Percentiles rank a stretch among this genome's conserved stretches.
Evolutionary conservation across 2,329 filamentous ascomycete species (phyloP).

Genomic region (Ascochyta fabae): DNA sequence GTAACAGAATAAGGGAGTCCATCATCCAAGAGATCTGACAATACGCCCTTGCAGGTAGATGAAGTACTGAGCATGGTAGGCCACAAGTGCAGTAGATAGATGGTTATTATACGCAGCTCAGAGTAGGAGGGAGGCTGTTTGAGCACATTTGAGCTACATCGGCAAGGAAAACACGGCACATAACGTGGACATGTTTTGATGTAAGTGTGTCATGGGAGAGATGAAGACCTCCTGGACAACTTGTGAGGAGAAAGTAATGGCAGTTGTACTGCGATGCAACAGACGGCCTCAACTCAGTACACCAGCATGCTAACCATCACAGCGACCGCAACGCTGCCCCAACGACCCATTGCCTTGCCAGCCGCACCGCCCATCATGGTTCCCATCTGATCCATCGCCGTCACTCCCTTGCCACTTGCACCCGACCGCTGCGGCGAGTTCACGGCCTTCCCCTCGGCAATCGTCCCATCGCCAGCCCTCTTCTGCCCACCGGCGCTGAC

Average conservation of each 20-base stretch:
- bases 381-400: neutral
- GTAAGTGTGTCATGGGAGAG: neutral
- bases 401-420: neutral
- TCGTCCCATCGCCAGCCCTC: constrained; percentile 32
- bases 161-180: neutral
- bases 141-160: constrained; percentile 11
- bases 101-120: neutral
- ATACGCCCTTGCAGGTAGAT: neutral
- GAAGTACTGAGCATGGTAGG: neutral
- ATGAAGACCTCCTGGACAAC: neutral
- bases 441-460: constrained; percentile 9
- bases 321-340: neutral
- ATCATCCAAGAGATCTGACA: neutral
- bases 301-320: constrained; percentile 2
- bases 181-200: neutral
- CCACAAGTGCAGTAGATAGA: neutral
- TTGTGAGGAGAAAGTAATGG: neutral
- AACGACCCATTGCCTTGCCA: neutral
- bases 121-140: neutral
- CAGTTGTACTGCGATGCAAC: neutral
- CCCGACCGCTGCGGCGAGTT: neutral
- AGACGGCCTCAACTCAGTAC: neutral
- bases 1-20: neutral
- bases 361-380: constrained; percentile 4
- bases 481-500: constrained; percentile 42